Percentiles rank a stretch among this genome's conserved stretches.
Evolutionary conservation across 495 filamentous ascomycete genomes (phyloP).

Genomic region (Annulohypoxylon maeteangense): DNA sequence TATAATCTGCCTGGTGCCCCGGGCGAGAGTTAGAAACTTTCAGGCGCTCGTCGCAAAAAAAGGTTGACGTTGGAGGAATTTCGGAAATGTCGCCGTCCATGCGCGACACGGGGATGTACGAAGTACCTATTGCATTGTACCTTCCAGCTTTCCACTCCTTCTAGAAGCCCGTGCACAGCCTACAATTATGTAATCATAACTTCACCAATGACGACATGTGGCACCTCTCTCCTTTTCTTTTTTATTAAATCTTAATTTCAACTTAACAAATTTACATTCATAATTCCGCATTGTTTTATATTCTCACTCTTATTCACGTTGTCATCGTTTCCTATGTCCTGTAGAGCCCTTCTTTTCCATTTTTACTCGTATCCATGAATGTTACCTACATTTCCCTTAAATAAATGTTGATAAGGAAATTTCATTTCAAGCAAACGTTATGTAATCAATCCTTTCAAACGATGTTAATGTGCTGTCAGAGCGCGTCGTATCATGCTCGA

Average conservation of each 20-base stretch:
- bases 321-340: neutral
- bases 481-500: slow-evolving; percentile 47
- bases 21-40: slow-evolving; percentile 49
- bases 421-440: neutral
- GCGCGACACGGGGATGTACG: slow-evolving; percentile 25
- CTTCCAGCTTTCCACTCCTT: slow-evolving; percentile 5
- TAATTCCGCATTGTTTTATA: neutral
- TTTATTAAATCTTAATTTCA: neutral
- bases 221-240: neutral
- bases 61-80: slow-evolving; percentile 44
- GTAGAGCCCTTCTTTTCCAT: too few relatives aligned
- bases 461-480: neutral
- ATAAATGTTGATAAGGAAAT: neutral
- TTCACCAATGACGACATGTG: slow-evolving; percentile 5
- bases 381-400: neutral
- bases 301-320: neutral
- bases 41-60: slow-evolving; percentile 40
- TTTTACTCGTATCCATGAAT: neutral
- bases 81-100: slow-evolving; percentile 18
- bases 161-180: slow-evolving; percentile 11
- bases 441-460: neutral
- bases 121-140: slow-evolving; percentile 1
- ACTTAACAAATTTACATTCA: neutral
- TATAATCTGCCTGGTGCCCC: slow-evolving; percentile 50
- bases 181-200: slow-evolving; percentile 24